These are phyloP conservation scores for Xylogone sp. DNA, from an alignment of 2,329 filamentous ascomycete genomes.

Conservation along the genomic window DNA sequence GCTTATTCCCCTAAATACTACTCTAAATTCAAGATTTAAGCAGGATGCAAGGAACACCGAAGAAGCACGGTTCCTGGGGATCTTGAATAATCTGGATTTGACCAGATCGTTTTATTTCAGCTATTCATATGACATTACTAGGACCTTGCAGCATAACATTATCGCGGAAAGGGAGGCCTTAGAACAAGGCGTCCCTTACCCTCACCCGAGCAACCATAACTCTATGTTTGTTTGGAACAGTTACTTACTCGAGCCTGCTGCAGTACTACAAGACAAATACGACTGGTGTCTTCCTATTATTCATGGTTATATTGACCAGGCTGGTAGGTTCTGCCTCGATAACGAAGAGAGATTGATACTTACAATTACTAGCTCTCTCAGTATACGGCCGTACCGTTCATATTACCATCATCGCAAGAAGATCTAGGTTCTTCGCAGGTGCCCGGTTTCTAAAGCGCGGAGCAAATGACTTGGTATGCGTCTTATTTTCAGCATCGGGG, in stretches of 20 bases:
- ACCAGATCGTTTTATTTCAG: constrained; percentile 96
- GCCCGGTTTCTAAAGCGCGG: constrained; percentile 92
- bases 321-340: constrained; percentile 39
- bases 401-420: constrained; percentile 87
- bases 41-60: constrained; percentile 78
- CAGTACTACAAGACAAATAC: constrained; percentile 72
- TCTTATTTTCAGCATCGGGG: neutral
- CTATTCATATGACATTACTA: constrained; percentile 95
- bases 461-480: constrained; percentile 71
- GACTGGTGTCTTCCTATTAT: constrained; percentile 97
- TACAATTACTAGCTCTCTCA: constrained; percentile 53
- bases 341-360: constrained; percentile 4
- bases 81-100: constrained; percentile 86
- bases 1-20: constrained; percentile 78
- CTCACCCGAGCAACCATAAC: constrained; percentile 66
- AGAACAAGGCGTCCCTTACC: constrained; percentile 56
- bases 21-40: constrained; percentile 62
- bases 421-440: constrained; percentile 90
- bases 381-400: constrained; percentile 88
- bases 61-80: constrained; percentile 83
- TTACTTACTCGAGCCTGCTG: constrained; percentile 75
- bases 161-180: constrained; percentile 71
- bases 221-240: constrained; percentile 99
- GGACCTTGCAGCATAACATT: constrained; percentile 89
- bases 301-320: constrained; percentile 94